phyloP scores from a whole-genome alignment of 768 basidiomycete genomes.

The Mycena rosella region DNA sequence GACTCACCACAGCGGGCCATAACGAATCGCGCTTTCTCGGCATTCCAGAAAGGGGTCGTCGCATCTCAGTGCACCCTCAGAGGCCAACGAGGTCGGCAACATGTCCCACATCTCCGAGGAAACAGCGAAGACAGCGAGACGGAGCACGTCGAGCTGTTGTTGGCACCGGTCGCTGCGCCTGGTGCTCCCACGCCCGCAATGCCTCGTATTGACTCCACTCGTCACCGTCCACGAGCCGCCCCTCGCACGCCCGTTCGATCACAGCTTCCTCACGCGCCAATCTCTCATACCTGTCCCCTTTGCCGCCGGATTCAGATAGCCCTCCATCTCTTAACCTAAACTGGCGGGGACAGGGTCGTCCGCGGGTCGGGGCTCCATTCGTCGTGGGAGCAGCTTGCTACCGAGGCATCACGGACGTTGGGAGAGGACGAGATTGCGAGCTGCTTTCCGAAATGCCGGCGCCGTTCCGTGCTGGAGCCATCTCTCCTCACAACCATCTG shows the following conservation, averaged over 20 bases:
- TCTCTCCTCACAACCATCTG: conserved; percentile 67
- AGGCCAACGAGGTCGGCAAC: conserved; percentile 48
- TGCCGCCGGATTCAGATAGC: conserved; percentile 59
- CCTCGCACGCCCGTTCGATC: conserved; percentile 72
- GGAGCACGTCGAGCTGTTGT: conserved; percentile 78
- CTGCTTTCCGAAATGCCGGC: conserved; percentile 78
- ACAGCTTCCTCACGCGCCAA: conserved; percentile 67
- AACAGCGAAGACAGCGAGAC: conserved; percentile 77
- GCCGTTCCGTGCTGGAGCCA: conserved; percentile 74
- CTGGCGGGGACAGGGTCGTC: conserved; percentile 53
- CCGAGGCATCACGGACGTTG: conserved; percentile 68
- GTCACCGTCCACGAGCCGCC: conserved; percentile 48
- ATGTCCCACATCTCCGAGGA: conserved; percentile 70
- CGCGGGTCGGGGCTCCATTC: conserved; percentile 71
- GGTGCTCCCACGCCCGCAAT: conserved; percentile 83
- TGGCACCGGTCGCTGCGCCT: conserved; percentile 74
- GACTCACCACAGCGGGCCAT: conserved; percentile 49
- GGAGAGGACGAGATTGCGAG: conserved; percentile 77
- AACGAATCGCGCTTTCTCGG: conserved; percentile 67
- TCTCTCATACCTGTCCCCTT: conserved; percentile 73
- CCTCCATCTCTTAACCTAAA: conserved; percentile 59
- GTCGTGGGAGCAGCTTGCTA: conserved; percentile 83
- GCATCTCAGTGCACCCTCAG: conserved; percentile 49
- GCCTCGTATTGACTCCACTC: conserved; percentile 65
- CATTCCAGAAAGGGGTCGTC: conserved; percentile 56